Base-by-base conservation (phyloP, 1,139 yeast species). In the Suhomyces ambrosiae region DNA sequence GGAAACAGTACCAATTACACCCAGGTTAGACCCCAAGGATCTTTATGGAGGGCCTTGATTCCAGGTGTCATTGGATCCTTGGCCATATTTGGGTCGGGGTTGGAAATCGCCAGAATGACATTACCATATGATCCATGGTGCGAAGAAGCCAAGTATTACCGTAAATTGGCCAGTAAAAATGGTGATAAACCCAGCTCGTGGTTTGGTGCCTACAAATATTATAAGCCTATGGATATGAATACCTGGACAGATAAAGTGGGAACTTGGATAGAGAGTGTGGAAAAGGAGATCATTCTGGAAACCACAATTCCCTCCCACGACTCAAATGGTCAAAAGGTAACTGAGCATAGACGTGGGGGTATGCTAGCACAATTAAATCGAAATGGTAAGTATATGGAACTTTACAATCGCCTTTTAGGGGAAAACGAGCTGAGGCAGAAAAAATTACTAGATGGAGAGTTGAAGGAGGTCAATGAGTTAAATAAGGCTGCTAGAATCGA, bases 81-180 rank as follows among this genome's bases (percentile, higher is more conserved):
- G 17, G 48, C 62, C 18, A 47, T 66, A 3, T 61, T 62, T 42
- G 62, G 65, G 17, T 52, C 71, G 16, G 78, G 77, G 7, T 54
- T 80, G 21, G 87, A 80, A 48, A 47, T 68, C 5, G 63, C 75
- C 21, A 58, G 86, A 36, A 50, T 79, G 33, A 48, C 62, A 4
- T 48, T 78, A 6, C 74, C 81, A 3, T 74, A 74, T 52, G 86
- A 81, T 49, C 86, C 86, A 2, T 80, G 86, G 85, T 65, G 55
- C 33, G 83, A 79, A 31, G 86, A 80, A 50, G 82, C 84, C 2
- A 63, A 55, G 36, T 54, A 58, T 28, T 76, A 76, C 36, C 66
- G 82, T 33, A 65, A 65, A 4, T 54, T 68, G 29, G 78, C 80
- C 2, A 44, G 54, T 11, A 60, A 63, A 29, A 58, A 60, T 32